A percentile compares a stretch with the other conserved stretches of the same genome.
These are phyloP conservation scores for Lodderomyces margitis DNA, from an alignment of 1,139 yeast species.

Conservation along the genomic window DNA sequence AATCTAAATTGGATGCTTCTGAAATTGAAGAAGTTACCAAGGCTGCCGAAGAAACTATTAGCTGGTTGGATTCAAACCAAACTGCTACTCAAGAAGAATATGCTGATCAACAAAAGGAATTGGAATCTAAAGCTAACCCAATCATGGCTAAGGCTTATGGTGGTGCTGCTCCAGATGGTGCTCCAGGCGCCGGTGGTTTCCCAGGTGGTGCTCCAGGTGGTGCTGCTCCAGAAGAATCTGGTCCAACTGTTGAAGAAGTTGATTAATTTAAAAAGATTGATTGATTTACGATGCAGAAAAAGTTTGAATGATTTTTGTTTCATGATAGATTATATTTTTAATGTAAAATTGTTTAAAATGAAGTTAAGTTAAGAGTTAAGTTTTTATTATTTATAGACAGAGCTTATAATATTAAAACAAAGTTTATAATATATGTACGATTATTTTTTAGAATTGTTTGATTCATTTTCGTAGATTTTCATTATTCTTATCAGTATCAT, in stretches of 20 bases:
- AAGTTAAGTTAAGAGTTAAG: too few species aligned
- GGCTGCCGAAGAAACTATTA: constrained; percentile 82
- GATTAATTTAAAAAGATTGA: constrained; percentile 53
- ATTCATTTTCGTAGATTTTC: background rate
- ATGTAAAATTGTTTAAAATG: too few species aligned
- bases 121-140: constrained; percentile 91
- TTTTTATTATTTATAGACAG: background rate
- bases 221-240: constrained; percentile 64
- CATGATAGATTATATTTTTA: too few species aligned
- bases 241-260: constrained; percentile 93
- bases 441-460: too few species aligned
- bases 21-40: constrained; percentile 77
- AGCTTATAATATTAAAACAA: too few species aligned
- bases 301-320: background rate
- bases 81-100: constrained; percentile 87
- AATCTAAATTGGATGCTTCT: constrained; percentile 77
- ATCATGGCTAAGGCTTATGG: constrained; percentile 90
- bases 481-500: background rate
- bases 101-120: constrained; percentile 88
- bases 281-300: too few species aligned
- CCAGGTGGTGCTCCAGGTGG: constrained; percentile 52
- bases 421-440: too few species aligned
- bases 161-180: constrained; percentile 55
- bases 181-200: constrained; percentile 60
- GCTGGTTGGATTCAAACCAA: constrained; percentile 86